Evolutionary conservation across 2,329 filamentous ascomycete genomes (phyloP), one percentile per base, ranked within the genome.

Genomic region (Microascus cirrosus): DNA sequence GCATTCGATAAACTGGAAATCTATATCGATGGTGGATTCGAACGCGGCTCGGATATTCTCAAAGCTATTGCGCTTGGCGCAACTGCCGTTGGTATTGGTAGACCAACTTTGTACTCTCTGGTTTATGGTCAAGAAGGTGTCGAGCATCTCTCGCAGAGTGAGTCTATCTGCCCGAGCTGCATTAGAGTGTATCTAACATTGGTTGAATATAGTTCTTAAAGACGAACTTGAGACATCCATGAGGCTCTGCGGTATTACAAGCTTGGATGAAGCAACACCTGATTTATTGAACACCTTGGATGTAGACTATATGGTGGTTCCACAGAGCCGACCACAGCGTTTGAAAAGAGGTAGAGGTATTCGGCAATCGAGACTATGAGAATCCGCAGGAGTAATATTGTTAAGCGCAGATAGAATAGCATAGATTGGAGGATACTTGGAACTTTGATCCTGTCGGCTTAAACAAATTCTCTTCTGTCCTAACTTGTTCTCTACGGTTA

Each of bases 61-160:
- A 76, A 76, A 64, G 72, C 74, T 7, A 62, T 76, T 32, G 72
- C 70, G 13, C 66, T 75, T 3, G 73, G 74, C 1, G 74, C 73
- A 2, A 68, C 66, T 2, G 73, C 69, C 3, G 73, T 76, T 1
- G 70, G 78, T 8, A 60, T 82, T 2, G 79, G 78, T 5, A 66
- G 79, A 3, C 69, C 75, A 1, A 75, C 77, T 54, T 71, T 81
- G 66, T 80, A 74, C 25, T 52, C 60, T 32, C 48, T 56, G 12
- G 39, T 39, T 10, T 66, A 77, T 59, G 78, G 78, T 3, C 68
- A 72, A 58, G 68, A 70, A 24, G 78, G 78, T 45, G 77, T 81
- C 0, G 69, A 73, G 62, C 70, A 72, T 18, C n/a, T 45, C 15
- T n/a, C n/a, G 3, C 15, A 45, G 3, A 39, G 36, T 39, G 13